Percentiles rank a stretch among this genome's conserved stretches.
These are phyloP conservation scores for Kipferlia bialata DNA, from an alignment of 78 protist genomes.

Conservation along the genomic window DNA sequence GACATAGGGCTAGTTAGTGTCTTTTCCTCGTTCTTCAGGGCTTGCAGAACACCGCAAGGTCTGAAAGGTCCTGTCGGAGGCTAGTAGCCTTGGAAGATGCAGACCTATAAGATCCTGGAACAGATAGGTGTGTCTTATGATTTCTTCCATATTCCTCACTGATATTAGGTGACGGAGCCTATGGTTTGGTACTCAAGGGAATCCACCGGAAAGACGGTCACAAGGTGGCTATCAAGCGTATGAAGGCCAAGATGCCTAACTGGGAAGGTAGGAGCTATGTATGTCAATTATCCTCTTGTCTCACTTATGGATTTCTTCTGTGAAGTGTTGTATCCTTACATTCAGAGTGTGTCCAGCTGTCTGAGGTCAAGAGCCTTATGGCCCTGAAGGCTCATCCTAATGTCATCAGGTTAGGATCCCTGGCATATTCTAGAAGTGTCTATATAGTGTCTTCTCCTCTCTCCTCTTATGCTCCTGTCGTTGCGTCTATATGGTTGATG, in stretches of 20 bases:
- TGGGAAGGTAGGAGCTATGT: too few relatives aligned
- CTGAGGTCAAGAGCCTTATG: conserved; percentile 6
- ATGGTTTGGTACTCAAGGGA: conserved; percentile 50
- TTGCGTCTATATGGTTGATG: too few relatives aligned
- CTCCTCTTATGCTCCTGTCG: too few relatives aligned
- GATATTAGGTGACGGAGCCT: conserved; percentile 62
- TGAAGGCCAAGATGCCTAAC: conserved; percentile 64
- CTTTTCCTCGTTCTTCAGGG: too few relatives aligned
- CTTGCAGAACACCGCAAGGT: neutral
- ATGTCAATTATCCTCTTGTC: too few relatives aligned
- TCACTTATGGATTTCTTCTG: too few relatives aligned
- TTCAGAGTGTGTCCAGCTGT: neutral
- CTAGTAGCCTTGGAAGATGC: neutral
- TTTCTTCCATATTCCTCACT: conserved; percentile 31
- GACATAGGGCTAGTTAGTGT: too few relatives aligned
- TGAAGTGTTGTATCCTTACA: too few relatives aligned
- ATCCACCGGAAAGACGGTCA: conserved; percentile 36
- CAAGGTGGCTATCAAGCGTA: conserved; percentile 77
- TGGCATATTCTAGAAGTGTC: too few relatives aligned
- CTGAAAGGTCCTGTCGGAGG: neutral
- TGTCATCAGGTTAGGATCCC: too few relatives aligned
- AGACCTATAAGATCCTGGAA: neutral
- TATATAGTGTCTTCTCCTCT: too few relatives aligned
- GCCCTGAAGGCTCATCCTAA: neutral
- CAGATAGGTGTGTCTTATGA: conserved; percentile 13